Evolutionary conservation across 2,329 filamentous ascomycete species (phyloP).

Genomic region (Zasmidium citrigriseum): DNA sequence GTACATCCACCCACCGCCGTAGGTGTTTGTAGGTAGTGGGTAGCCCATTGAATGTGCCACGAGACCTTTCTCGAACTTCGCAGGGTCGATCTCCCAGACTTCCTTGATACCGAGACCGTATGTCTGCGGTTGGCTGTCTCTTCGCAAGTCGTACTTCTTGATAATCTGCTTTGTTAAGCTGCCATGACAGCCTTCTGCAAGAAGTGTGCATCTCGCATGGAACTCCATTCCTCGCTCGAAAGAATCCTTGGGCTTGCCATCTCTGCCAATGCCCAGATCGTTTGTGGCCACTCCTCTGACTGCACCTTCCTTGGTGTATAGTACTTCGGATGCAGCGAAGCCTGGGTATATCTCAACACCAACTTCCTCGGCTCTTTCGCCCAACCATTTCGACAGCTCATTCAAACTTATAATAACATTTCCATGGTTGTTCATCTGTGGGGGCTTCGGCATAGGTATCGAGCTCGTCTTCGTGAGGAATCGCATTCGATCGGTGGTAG

Average conservation of each 20-base stretch:
- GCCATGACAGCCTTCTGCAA: constrained; percentile 94
- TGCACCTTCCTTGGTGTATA: constrained; percentile 83
- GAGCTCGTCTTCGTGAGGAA: constrained; percentile 82
- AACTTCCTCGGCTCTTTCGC: constrained; percentile 91
- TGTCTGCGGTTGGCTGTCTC: constrained; percentile 89
- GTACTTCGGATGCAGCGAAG: constrained; percentile 89
- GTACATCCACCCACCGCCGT: constrained; percentile 99
- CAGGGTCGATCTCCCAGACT: constrained; percentile 93
- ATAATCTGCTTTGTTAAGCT: constrained; percentile 93
- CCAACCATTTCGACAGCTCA: constrained; percentile 93
- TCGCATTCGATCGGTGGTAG: constrained; percentile 82
- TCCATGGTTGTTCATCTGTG: constrained; percentile 97
- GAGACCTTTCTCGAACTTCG: constrained; percentile 85
- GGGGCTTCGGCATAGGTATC: constrained; percentile 81
- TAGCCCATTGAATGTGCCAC: constrained; percentile 92
- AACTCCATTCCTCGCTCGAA: constrained; percentile 99
- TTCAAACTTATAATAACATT: constrained; percentile 98
- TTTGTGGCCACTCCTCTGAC: constrained; percentile 96
- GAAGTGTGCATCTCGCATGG: constrained; percentile 85
- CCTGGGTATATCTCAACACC: constrained; percentile 96
- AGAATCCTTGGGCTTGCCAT: constrained; percentile 81
- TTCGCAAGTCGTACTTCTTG: constrained; percentile 87
- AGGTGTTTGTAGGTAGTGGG: constrained; percentile 82
- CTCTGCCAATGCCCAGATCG: constrained; percentile 79
- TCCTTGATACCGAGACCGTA: constrained; percentile 95